Evolutionary conservation across 768 basidiomycete species (phyloP).

Genomic region (Mrakia hoshinonis): DNA sequence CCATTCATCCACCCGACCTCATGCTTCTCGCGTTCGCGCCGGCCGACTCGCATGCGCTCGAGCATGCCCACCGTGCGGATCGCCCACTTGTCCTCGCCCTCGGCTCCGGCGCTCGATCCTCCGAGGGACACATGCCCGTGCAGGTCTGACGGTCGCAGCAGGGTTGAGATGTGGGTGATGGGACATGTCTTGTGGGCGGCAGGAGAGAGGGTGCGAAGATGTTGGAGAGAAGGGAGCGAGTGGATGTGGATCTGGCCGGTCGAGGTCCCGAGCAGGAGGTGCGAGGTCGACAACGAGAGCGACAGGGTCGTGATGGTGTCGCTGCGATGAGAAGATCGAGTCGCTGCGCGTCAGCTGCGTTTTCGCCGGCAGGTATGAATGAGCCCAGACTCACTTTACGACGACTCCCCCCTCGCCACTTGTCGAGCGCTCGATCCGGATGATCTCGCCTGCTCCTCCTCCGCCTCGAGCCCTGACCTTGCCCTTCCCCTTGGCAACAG

Average conservation of each 20-base stretch:
- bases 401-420: slow-evolving; percentile 1
- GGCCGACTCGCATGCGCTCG: slow-evolving; percentile 39
- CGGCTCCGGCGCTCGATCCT: slow-evolving; percentile 2
- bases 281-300: slow-evolving; percentile 66
- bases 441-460: slow-evolving; percentile 21
- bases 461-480: slow-evolving; percentile 18
- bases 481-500: slow-evolving; percentile 18
- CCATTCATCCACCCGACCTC: slow-evolving; percentile 34
- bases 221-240: slow-evolving; percentile 83
- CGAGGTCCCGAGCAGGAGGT: slow-evolving; percentile 72
- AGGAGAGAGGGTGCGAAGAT: slow-evolving; percentile 59
- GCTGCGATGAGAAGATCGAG: slow-evolving; percentile 42
- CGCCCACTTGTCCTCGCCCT: slow-evolving; percentile 33
- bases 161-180: slow-evolving; percentile 64
- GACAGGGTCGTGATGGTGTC: slow-evolving; percentile 63
- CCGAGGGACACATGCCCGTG: slow-evolving; percentile 63
- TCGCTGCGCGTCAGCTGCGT: not conserved
- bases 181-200: slow-evolving; percentile 53
- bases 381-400: not conserved
- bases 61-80: slow-evolving; percentile 39
- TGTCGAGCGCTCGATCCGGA: slow-evolving; percentile 19
- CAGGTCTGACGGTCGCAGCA: slow-evolving; percentile 80
- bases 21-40: slow-evolving; percentile 32
- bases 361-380: not conserved
- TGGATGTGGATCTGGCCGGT: slow-evolving; percentile 67